phyloP scores from a whole-genome alignment of 2,329 filamentous ascomycete genomes.

The Coniochaeta prunicola region DNA sequence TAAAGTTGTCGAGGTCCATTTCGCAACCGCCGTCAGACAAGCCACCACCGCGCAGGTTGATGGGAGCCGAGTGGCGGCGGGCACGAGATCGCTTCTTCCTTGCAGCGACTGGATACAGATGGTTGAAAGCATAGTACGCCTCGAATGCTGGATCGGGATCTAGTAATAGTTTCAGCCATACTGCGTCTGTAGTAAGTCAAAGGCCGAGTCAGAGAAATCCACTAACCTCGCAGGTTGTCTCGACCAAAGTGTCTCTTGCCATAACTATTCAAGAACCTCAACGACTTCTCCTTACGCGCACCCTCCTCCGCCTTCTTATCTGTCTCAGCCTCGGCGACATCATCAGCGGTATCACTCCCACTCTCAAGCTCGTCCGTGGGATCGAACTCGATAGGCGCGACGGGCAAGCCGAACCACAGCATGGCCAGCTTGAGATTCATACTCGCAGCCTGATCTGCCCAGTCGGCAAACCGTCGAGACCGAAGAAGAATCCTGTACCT shows the following conservation, averaged over 20 bases:
- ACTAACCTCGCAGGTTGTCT: conserved; percentile 10
- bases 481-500: conserved; percentile 8
- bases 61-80: not conserved
- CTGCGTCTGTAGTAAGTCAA: not conserved
- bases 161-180: conserved; percentile 3
- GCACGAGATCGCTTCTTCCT: not conserved
- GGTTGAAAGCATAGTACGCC: conserved; percentile 7
- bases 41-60: conserved; percentile 11
- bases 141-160: conserved; percentile 10
- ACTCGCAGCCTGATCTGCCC: not conserved
- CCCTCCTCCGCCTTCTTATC: not conserved
- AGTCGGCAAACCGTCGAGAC: conserved; percentile 3
- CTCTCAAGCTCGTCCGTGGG: conserved; percentile 6
- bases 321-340: not conserved
- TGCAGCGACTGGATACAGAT: not conserved
- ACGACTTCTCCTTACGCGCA: not conserved
- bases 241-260: conserved; percentile 6
- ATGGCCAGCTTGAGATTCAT: conserved; percentile 35
- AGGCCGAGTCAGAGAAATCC: not conserved
- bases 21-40: not conserved
- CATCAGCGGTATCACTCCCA: conserved; percentile 9
- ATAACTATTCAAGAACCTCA: conserved; percentile 14
- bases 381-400: conserved; percentile 28
- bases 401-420: conserved; percentile 38
- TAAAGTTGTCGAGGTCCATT: not conserved